A percentile compares a stretch with the other conserved stretches of the same genome.
Conservation (phyloP, 495 filamentous ascomycete species). For the Xylaria venustula region DNA sequence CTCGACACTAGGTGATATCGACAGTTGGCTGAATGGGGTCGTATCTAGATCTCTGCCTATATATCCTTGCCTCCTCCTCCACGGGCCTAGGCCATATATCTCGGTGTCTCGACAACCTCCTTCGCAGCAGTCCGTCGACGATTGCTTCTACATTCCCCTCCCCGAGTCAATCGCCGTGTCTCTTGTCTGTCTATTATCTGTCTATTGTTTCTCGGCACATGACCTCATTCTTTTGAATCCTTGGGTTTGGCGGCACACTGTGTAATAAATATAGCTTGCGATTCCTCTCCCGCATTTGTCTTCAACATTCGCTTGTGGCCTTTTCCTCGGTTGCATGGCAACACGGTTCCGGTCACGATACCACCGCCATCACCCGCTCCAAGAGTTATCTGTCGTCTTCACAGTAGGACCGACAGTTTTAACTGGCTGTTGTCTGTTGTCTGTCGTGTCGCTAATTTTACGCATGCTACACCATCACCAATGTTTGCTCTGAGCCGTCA, state of each 20-base stretch:
- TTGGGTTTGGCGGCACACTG: neutral
- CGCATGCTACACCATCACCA: neutral
- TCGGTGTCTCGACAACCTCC: conserved; percentile 27
- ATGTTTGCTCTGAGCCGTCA: neutral
- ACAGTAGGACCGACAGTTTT: neutral
- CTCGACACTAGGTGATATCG: conserved; percentile 17
- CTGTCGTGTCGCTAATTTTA: neutral
- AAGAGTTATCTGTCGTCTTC: neutral
- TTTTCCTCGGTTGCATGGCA: conserved; percentile 6
- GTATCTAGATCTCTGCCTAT: conserved; percentile 38
- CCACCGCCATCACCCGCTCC: neutral
- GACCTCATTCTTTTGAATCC: conserved; percentile 12
- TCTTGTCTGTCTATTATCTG: conserved; percentile 28
- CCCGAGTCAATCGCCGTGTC: conserved; percentile 25
- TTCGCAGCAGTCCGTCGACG: conserved; percentile 36
- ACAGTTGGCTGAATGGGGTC: conserved; percentile 29
- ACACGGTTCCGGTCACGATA: conserved; percentile 2
- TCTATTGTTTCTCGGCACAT: neutral
- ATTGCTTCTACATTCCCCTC: conserved; percentile 38
- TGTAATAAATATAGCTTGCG: conserved; percentile 15
- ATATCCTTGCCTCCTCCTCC: conserved; percentile 43
- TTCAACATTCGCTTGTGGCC: conserved; percentile 9
- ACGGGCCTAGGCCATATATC: conserved; percentile 38
- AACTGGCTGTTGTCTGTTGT: neutral
- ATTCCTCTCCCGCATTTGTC: conserved; percentile 6